Base-by-base conservation (phyloP, 176 grass and related monocot genomes). In the Zizania latifolia region DNA sequence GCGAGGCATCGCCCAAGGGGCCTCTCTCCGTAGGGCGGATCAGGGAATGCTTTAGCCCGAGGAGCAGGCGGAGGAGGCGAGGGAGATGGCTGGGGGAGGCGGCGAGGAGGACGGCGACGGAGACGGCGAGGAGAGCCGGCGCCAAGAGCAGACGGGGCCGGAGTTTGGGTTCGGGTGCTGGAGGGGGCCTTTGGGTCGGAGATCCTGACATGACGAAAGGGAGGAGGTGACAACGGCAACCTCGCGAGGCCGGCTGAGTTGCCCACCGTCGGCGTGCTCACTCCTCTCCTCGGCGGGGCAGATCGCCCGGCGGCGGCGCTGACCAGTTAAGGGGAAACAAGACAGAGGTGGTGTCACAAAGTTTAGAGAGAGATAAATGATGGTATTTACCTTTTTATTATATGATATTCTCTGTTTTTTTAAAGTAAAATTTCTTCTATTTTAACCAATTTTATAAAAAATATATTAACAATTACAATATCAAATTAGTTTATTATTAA, bases 71-170 rank as follows among this genome's bases (percentile, higher is more conserved):
- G 50, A 78, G 13, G 39, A 87, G 50, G 26, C 51, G 74, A 2
- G 85, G 74, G 4, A 83, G 68, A 1, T 37, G 79, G 8, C 19
- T 78, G 14, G 8, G 82, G n/a, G 79, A 67, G 53, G 53, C 12
- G 48, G 74, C 79, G 13, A 82, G 21, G 68, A 87, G 51, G 38
- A 83, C 26, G 39, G 79, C 74, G 14, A 87, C 8, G 50, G 40
- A 74, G 32, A 83, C 37, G 38, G 58, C 85, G 6, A 87, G 57
- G 66, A 83, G 39, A 24, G 79, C 44, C 11, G 85, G 17, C 19
- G 46, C 67, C 28, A 56, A n/a, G 48, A 82, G 67, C 65, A 86
- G 61, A 39, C 13, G 37, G 36, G 12, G 37, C 59, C 15, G 63
- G 24, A 11, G 44, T 1, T 21, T 76, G 21, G 58, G 45, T 66